A percentile compares a stretch with the other conserved stretches of the same genome.
Evolutionary conservation across 148 eudicot species (phyloP).

Genomic region (Cornus controversa): DNA sequence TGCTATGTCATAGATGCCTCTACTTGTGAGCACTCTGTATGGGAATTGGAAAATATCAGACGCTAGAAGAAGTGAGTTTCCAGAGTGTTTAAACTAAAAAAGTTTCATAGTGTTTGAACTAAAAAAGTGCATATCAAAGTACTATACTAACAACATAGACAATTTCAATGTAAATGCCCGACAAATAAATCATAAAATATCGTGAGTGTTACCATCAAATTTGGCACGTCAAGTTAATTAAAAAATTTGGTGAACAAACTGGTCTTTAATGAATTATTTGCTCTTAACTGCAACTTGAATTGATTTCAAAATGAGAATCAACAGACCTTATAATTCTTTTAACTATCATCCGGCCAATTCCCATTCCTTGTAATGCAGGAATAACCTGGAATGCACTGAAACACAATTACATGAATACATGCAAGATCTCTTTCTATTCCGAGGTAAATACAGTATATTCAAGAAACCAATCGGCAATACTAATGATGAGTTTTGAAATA

Average conservation of each 20-base stretch:
- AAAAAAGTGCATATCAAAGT: not conserved
- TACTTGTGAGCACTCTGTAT: constrained; percentile 67
- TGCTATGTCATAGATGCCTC: constrained; percentile 77
- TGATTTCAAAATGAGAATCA: not conserved
- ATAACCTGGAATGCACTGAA: constrained; percentile 64
- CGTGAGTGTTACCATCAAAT: not conserved
- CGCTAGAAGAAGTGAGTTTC: not conserved
- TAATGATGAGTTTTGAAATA: not conserved
- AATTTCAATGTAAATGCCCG: not conserved
- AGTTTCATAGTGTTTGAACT: not conserved
- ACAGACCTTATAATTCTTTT: constrained; percentile 74
- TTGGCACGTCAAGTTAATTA: not conserved
- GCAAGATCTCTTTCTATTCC: not conserved
- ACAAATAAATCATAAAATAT: not conserved
- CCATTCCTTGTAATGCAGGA: constrained; percentile 59
- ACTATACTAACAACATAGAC: not conserved
- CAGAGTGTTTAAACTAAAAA: not conserved
- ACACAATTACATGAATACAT: constrained; percentile 18
- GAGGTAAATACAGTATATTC: not conserved
- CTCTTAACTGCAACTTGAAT: not conserved
- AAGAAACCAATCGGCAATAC: not conserved
- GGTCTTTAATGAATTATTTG: not conserved
- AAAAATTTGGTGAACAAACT: not conserved
- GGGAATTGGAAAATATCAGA: not conserved
- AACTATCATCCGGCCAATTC: constrained; percentile 73